phyloP scores from a whole-genome alignment of 495 filamentous ascomycete genomes.

The Lophiotrema nucula region DNA sequence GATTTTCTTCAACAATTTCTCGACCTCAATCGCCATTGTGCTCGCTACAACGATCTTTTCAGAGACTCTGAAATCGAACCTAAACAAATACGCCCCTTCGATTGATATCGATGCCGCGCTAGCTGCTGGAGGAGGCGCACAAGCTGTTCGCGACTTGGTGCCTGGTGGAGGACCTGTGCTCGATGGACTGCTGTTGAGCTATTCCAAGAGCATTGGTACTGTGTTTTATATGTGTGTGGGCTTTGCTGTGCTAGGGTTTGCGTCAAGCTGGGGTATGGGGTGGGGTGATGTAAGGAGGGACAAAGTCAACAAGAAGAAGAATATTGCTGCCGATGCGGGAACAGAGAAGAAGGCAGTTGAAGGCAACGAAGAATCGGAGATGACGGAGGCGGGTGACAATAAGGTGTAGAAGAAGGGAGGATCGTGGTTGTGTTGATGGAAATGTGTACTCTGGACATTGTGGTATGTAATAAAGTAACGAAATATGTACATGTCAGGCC shows the following conservation, averaged over 20 bases:
- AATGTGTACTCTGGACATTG: too few species aligned
- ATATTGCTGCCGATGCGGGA: too few species aligned
- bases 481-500: too few species aligned
- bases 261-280: conserved; percentile 1
- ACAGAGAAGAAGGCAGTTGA: too few species aligned
- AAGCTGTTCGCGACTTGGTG: conserved; percentile 5
- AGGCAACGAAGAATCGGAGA: too few species aligned
- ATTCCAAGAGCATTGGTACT: not conserved
- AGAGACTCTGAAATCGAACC: not conserved
- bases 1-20: conserved; percentile 17
- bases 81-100: conserved; percentile 10
- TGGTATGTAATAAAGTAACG: too few species aligned
- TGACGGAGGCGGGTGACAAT: too few species aligned
- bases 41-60: conserved; percentile 18
- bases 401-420: too few species aligned
- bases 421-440: too few species aligned
- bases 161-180: not conserved
- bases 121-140: conserved; percentile 4
- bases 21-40: conserved; percentile 7
- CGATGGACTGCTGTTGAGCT: not conserved
- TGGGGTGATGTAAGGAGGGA: conserved; percentile 13
- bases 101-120: not conserved
- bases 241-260: not conserved
- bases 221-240: conserved; percentile 10
- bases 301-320: too few species aligned